A percentile compares a stretch with the other conserved stretches of the same genome.
These are phyloP conservation scores for Pleurotus platypus DNA, from an alignment of 768 basidiomycete species.

Conservation along the genomic window DNA sequence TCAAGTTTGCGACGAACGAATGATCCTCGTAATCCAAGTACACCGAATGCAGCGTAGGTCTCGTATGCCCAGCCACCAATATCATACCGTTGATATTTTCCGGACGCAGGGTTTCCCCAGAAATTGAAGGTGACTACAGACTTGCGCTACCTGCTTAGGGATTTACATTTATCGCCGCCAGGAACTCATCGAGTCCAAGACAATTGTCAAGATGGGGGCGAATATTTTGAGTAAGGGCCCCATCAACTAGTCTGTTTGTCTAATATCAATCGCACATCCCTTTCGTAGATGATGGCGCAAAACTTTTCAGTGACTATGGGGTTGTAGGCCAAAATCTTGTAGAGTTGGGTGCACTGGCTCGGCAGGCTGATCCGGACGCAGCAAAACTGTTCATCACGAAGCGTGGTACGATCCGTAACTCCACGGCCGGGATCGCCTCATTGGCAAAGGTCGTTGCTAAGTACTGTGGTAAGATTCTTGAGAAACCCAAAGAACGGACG, in stretches of 20 bases:
- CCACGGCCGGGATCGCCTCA: neutral
- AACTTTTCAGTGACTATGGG: conserved; percentile 35
- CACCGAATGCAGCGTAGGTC: conserved; percentile 25
- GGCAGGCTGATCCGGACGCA: conserved; percentile 22
- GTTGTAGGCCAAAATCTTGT: conserved; percentile 29
- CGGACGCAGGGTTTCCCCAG: conserved; percentile 24
- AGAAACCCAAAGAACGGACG: conserved; percentile 25
- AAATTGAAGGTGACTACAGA: conserved; percentile 19
- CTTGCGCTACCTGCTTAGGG: neutral
- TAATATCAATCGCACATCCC: neutral
- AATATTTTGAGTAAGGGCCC: conserved; percentile 26
- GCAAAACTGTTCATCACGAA: neutral
- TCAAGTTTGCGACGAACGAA: conserved; percentile 24
- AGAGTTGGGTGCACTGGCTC: conserved; percentile 30
- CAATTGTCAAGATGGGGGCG: conserved; percentile 26
- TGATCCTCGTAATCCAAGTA: conserved; percentile 30
- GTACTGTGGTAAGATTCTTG: conserved; percentile 26
- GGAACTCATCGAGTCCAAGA: conserved; percentile 27
- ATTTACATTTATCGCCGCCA: conserved; percentile 3
- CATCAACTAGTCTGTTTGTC: neutral
- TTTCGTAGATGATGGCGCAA: conserved; percentile 30
- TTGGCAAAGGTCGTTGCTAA: conserved; percentile 8
- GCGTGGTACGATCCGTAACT: neutral
- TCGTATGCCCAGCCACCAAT: neutral
- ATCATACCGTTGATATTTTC: neutral